Conservation (phyloP, 2,329 filamentous ascomycete genomes). For the Curvularia eragrostidis region DNA sequence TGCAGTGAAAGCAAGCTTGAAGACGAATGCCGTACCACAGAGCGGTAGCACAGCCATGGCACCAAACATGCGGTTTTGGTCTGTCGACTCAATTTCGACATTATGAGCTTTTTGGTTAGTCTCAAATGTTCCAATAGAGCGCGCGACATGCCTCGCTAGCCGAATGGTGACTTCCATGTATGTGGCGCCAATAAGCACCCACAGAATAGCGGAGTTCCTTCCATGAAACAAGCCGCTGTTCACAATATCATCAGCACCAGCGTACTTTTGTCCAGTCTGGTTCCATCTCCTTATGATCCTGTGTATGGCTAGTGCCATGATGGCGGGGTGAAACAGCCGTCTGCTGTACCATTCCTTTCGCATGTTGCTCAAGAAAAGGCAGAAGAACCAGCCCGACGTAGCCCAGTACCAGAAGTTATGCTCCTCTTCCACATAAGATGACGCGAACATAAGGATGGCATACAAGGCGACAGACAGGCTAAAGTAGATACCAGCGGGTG, state of each 20-base stretch:
- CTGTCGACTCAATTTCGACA: slow-evolving; percentile 33
- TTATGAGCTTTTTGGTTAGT: slow-evolving; percentile 16
- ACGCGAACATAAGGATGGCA: slow-evolving; percentile 93
- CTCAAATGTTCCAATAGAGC: slow-evolving; percentile 36
- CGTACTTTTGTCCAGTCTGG: slow-evolving; percentile 95
- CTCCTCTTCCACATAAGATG: slow-evolving; percentile 97
- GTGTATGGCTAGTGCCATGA: slow-evolving; percentile 65
- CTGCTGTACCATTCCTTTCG: slow-evolving; percentile 38
- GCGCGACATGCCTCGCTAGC: slow-evolving; percentile 48
- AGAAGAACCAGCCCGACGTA: slow-evolving; percentile 70
- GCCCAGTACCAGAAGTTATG: slow-evolving; percentile 99
- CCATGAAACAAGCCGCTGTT: slow-evolving; percentile 62
- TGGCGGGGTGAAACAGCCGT: slow-evolving; percentile 41
- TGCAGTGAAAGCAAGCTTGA: slow-evolving; percentile 88
- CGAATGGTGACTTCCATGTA: slow-evolving; percentile 68
- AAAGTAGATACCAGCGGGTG: slow-evolving; percentile 56
- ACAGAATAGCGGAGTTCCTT: slow-evolving; percentile 66
- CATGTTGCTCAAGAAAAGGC: slow-evolving; percentile 53
- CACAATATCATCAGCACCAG: slow-evolving; percentile 87
- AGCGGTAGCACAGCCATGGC: slow-evolving; percentile 49
- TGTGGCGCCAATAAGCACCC: slow-evolving; percentile 72
- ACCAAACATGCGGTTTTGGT: slow-evolving; percentile 41
- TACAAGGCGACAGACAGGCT: slow-evolving; percentile 60
- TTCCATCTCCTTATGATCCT: slow-evolving; percentile 84
- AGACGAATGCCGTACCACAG: slow-evolving; percentile 69